These are phyloP conservation scores for Cantharellus cinnabarinus DNA, from an alignment of 768 basidiomycete species.

Conservation along the genomic window DNA sequence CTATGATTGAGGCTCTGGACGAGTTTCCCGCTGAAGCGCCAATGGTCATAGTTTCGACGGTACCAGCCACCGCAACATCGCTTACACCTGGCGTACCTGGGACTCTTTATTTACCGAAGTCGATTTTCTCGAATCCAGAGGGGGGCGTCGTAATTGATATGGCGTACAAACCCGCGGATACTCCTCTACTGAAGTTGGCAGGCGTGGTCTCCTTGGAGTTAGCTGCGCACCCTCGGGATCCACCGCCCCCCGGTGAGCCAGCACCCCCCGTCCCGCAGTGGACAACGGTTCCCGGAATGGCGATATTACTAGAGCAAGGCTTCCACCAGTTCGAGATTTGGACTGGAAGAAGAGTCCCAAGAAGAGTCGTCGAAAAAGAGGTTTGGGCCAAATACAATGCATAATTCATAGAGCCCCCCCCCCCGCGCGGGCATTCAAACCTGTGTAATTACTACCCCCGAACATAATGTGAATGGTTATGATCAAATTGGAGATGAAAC, in stretches of 20 bases:
- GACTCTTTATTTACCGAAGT: constrained; percentile 29
- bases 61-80: constrained; percentile 51
- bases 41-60: constrained; percentile 68
- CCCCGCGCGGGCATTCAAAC: background rate
- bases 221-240: background rate
- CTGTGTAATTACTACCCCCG: background rate
- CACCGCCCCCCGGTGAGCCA: background rate
- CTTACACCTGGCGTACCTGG: constrained; percentile 16
- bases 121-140: constrained; percentile 34
- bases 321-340: constrained; percentile 68
- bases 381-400: constrained; percentile 11
- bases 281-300: constrained; percentile 56
- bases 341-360: constrained; percentile 33
- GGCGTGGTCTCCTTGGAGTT: constrained; percentile 17
- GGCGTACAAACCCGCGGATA: constrained; percentile 80
- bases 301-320: constrained; percentile 76
- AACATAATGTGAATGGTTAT: background rate
- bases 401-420: background rate
- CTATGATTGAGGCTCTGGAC: constrained; percentile 37
- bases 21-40: constrained; percentile 26
- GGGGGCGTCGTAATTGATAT: constrained; percentile 75
- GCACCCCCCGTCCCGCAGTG: constrained; percentile 25
- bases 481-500: background rate
- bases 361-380: constrained; percentile 10
- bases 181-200: constrained; percentile 58